A percentile compares a stretch with the other conserved stretches of the same genome.
These are phyloP conservation scores for Trypanosoma lewisi DNA, from an alignment of 208 protist species.

Conservation along the genomic window DNA sequence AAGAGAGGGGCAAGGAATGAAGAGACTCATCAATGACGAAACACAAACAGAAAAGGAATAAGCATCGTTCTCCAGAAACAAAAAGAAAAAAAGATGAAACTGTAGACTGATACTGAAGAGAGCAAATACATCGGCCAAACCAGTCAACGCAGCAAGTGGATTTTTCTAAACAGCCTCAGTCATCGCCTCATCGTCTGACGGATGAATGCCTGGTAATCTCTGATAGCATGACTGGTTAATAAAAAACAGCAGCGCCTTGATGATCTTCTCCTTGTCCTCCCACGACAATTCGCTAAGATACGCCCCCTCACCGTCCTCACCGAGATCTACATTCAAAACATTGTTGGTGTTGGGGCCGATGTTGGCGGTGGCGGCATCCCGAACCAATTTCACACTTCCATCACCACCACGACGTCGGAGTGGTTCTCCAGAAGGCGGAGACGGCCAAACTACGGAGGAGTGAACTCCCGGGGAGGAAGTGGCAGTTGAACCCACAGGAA, in stretches of 20 bases:
- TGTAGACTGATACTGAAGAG: not conserved
- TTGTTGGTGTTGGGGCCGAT: conserved; percentile 15
- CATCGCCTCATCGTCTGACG: not conserved
- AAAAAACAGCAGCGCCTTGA: conserved; percentile 81
- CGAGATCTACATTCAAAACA: conserved; percentile 13
- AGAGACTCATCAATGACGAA: not conserved
- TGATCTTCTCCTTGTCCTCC: conserved; percentile 84
- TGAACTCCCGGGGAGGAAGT: not conserved
- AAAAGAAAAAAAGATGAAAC: not conserved
- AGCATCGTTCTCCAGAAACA: too few species aligned
- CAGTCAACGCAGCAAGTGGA: not conserved
- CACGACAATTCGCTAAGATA: conserved; percentile 64
- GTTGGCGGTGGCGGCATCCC: conserved; percentile 2
- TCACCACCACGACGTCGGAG: conserved; percentile 1
- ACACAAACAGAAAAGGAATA: conserved; percentile 8
- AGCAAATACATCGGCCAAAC: not conserved
- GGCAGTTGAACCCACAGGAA: not conserved
- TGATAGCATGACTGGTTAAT: conserved; percentile 75
- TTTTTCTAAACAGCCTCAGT: not conserved
- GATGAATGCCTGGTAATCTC: not conserved
- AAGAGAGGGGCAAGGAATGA: too few species aligned
- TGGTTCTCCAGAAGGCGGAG: not conserved
- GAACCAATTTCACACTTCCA: not conserved
- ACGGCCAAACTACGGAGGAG: not conserved
- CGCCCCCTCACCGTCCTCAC: conserved; percentile 21